Evolutionary conservation across 148 eudicot species (phyloP).

Genomic region (Nepenthes gracilis): DNA sequence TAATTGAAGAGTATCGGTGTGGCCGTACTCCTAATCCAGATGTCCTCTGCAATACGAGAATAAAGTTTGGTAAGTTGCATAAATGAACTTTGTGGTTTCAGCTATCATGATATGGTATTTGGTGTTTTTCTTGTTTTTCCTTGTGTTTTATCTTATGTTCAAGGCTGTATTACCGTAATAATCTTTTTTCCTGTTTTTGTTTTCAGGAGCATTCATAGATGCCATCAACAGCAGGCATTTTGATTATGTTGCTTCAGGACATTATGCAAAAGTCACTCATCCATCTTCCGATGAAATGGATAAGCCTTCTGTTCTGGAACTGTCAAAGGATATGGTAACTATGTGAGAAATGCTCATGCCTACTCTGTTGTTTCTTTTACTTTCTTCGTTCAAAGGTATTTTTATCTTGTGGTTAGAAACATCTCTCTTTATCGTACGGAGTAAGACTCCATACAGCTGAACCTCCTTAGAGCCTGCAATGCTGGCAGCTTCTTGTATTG

Average conservation of each 20-base stretch:
- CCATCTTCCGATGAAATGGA: slow-evolving; percentile 22
- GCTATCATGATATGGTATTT: background rate
- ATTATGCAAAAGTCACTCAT: slow-evolving; percentile 83
- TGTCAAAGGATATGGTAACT: slow-evolving; percentile 76
- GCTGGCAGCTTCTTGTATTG: too few species aligned
- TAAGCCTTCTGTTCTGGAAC: slow-evolving; percentile 51
- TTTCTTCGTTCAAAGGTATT: background rate
- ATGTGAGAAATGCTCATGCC: slow-evolving; percentile 6
- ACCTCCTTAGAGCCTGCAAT: too few species aligned
- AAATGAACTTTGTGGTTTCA: background rate
- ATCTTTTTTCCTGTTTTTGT: background rate
- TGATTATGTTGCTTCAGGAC: slow-evolving; percentile 93
- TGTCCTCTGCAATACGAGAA: slow-evolving; percentile 94
- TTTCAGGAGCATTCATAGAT: slow-evolving; percentile 88
- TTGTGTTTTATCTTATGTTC: background rate
- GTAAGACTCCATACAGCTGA: too few species aligned
- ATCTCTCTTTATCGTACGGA: too few species aligned
- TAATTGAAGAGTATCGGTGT: slow-evolving; percentile 78
- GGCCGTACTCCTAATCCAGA: slow-evolving; percentile 99
- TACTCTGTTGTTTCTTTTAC: background rate
- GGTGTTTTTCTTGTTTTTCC: background rate
- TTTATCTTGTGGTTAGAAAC: background rate
- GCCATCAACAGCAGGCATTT: slow-evolving; percentile 64
- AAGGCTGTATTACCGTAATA: background rate
- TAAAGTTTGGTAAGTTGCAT: slow-evolving; percentile 73